phyloP scores from a whole-genome alignment of 331 rosid species.

The Phaseolus coccineus region DNA sequence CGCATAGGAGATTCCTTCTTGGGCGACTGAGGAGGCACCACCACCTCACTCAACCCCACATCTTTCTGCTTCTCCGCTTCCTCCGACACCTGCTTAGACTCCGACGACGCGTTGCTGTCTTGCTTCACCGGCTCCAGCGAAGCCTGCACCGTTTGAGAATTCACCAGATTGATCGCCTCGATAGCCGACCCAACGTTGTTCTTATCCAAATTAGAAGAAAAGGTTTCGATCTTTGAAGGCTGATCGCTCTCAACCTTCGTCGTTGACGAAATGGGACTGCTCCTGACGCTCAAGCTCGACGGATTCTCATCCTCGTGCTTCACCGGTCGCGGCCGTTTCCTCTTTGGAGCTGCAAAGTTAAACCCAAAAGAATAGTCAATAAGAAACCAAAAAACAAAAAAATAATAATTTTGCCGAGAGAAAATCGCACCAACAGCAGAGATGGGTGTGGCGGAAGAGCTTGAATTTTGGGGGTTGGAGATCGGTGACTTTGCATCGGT shows the following conservation, averaged over 20 bases:
- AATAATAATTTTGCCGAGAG: not conserved
- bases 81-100: constrained; percentile 54
- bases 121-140: constrained; percentile 57
- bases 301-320: constrained; percentile 82
- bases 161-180: constrained; percentile 53
- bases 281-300: constrained; percentile 53
- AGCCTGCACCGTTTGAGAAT: constrained; percentile 44
- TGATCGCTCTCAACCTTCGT: constrained; percentile 61
- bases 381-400: not conserved
- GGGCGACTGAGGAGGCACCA: constrained; percentile 67
- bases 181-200: constrained; percentile 59
- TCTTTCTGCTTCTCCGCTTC: constrained; percentile 64
- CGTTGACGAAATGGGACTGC: constrained; percentile 61
- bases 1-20: constrained; percentile 65
- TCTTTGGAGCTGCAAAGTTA: constrained; percentile 73
- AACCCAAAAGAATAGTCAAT: not conserved
- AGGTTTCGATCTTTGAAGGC: constrained; percentile 58
- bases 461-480: constrained; percentile 80
- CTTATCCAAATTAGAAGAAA: constrained; percentile 56
- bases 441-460: constrained; percentile 58
- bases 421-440: constrained; percentile 79
- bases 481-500: constrained; percentile 82
- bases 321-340: constrained; percentile 80
- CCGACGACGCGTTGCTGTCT: constrained; percentile 51
- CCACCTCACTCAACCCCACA: constrained; percentile 60